phyloP scores from a whole-genome alignment of 139 green algal species.

The Protoeuglena noctilucae region DNA sequence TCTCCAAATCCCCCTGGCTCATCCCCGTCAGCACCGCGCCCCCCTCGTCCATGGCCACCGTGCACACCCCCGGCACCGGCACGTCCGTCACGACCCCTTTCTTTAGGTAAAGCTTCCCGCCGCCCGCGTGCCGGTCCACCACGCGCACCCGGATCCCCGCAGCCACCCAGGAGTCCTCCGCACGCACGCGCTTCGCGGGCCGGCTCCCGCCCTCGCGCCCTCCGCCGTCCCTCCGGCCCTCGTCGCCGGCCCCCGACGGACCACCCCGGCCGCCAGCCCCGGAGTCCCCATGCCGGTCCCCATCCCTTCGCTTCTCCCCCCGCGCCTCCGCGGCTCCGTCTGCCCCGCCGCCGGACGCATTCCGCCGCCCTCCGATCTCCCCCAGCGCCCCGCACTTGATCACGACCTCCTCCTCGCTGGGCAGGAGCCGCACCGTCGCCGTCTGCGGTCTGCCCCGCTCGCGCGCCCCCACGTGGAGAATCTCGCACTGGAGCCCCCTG shows the following conservation, averaged over 20 bases:
- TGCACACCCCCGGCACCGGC: slow-evolving; percentile 25
- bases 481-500: slow-evolving; percentile 29
- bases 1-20: slow-evolving; percentile 45
- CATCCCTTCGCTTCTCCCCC: neutral
- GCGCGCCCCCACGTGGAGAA: slow-evolving; percentile 25
- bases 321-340: slow-evolving; percentile 6
- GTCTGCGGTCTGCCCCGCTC: slow-evolving; percentile 22
- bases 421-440: slow-evolving; percentile 24
- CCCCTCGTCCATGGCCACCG: slow-evolving; percentile 42
- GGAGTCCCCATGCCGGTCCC: slow-evolving; percentile 2
- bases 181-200: slow-evolving; percentile 4
- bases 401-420: slow-evolving; percentile 25
- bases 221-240: neutral
- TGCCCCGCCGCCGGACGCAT: neutral
- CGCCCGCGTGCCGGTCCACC: slow-evolving; percentile 40
- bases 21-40: slow-evolving; percentile 24
- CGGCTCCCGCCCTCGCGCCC: slow-evolving; percentile 3
- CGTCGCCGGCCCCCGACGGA: neutral
- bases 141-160: slow-evolving; percentile 43
- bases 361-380: slow-evolving; percentile 14
- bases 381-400: slow-evolving; percentile 27
- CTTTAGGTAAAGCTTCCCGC: slow-evolving; percentile 51
- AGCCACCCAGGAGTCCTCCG: slow-evolving; percentile 27
- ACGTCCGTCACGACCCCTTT: slow-evolving; percentile 58
- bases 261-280: neutral